A percentile compares a stretch with the other conserved stretches of the same genome.
Evolutionary conservation across 192 early-diverging fungal genomes (phyloP).

Genomic region (Backusella liffmaniae): DNA sequence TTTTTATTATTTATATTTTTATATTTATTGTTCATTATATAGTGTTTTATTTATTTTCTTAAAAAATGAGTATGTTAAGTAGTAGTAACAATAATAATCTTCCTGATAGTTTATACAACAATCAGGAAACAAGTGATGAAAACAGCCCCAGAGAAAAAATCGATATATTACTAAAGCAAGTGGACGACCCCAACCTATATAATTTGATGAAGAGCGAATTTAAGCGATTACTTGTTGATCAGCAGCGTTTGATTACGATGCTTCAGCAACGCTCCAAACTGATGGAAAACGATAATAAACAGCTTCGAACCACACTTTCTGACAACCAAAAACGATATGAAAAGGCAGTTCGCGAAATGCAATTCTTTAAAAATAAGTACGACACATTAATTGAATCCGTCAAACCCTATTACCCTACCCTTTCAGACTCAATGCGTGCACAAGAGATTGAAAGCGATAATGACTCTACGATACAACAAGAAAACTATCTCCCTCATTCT

Average conservation of each 20-base stretch:
- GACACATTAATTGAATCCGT: slow-evolving; percentile 16
- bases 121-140: background rate
- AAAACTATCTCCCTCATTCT: background rate
- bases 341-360: slow-evolving; percentile 36
- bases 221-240: slow-evolving; percentile 14
- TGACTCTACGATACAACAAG: background rate
- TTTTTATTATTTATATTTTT: background rate
- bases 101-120: slow-evolving; percentile 3
- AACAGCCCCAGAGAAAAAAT: background rate
- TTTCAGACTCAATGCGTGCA: background rate
- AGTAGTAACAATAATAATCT: background rate
- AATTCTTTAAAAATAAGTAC: slow-evolving; percentile 35
- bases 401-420: background rate
- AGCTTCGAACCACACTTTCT: background rate
- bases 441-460: background rate
- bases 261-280: slow-evolving; percentile 1
- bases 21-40: background rate
- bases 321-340: slow-evolving; percentile 26
- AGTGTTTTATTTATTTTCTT: background rate
- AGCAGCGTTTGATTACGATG: slow-evolving; percentile 17
- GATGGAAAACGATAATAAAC: slow-evolving; percentile 17
- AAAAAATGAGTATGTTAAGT: background rate
- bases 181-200: background rate
- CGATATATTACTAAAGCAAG: background rate
- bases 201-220: slow-evolving; percentile 10